Base-by-base conservation (phyloP, 2,329 filamentous ascomycete species). In the Venturiaceae sp. region DNA sequence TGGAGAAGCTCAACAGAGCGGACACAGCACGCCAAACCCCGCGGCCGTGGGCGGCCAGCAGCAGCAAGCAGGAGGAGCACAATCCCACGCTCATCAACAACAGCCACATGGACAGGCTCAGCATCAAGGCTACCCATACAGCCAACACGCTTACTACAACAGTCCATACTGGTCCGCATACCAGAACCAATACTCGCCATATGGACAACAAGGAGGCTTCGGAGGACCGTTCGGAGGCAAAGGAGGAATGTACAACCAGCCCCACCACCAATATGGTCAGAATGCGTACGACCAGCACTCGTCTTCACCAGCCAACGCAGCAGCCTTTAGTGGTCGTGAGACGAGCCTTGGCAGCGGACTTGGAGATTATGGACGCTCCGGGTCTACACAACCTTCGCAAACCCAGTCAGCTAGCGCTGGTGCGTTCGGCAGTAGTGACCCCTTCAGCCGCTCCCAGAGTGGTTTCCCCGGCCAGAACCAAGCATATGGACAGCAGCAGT, bases 11-110 rank as follows among this genome's bases (percentile, higher is more conserved):
- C 88, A 91, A 67, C 90, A 87, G 76, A 96, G 90, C 70, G 92
- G 91, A 47, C 87, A 94, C 71, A 92, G 87, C 66, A 96, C 92
- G 2, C 92, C 92, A 36, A 94, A 95, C 75, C 91, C 92, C 30
- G 80, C 86, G 41, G 80, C 85, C 41, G 44, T 30, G 1, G 79
- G 80, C 60, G 76, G 73, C 56, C 80, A 81, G 60, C 79, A 81
- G 60, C 80, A 81, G 44, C 44, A 50, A 30, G 44, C 44, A 50
- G 77, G 80, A 62, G 80, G 80, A 53, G 71, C 73, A 61, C 60
- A 64, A 57, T 62, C 62, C 57, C 80, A 81, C 60, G 75, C 77
- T 60, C 78, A 79, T 37, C 71, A 73, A 62, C 64, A 66, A 33
- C 71, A 74, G 60, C 60, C 63, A 47, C 70, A 69, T 8, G 72